These are phyloP conservation scores for Przewalskia tangutica DNA, from an alignment of 257 asterid species.

Conservation along the genomic window DNA sequence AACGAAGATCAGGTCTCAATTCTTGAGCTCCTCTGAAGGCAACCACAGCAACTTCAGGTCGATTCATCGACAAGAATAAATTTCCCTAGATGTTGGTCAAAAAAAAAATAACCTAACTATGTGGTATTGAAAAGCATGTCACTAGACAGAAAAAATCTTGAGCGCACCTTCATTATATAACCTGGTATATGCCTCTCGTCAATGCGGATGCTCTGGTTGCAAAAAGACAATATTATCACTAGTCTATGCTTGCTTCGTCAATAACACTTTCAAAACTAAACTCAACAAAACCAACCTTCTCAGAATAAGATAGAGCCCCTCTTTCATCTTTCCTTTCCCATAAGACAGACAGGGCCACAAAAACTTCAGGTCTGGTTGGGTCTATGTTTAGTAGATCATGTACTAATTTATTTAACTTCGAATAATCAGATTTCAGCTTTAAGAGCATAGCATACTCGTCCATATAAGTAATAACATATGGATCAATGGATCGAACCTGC, in stretches of 20 bases:
- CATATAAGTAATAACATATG: conserved; percentile 74
- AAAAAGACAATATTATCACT: background rate
- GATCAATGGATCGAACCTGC: conserved; percentile 32
- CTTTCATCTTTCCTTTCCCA: conserved; percentile 95
- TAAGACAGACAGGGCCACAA: conserved; percentile 82
- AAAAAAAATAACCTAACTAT: background rate
- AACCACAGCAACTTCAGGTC: conserved; percentile 78
- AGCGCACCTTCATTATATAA: conserved; percentile 63
- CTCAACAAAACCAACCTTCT: conserved; percentile 42
- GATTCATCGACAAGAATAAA: conserved; percentile 70
- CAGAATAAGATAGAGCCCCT: conserved; percentile 77
- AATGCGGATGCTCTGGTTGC: conserved; percentile 68
- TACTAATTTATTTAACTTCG: conserved; percentile 74
- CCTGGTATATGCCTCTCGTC: conserved; percentile 68
- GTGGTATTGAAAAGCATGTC: background rate
- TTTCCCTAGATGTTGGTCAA: conserved; percentile 39
- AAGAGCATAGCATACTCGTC: conserved; percentile 99
- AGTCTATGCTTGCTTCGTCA: background rate
- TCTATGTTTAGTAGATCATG: conserved; percentile 77
- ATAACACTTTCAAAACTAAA: background rate
- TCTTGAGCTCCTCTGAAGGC: conserved; percentile 91
- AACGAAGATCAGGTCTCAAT: conserved; percentile 92
- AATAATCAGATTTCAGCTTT: conserved; percentile 63
- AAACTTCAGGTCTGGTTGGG: conserved; percentile 87
- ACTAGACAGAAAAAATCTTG: background rate